Conservation (phyloP, 2,329 filamentous ascomycete genomes). For the Domatiomyces catenatus region DNA sequence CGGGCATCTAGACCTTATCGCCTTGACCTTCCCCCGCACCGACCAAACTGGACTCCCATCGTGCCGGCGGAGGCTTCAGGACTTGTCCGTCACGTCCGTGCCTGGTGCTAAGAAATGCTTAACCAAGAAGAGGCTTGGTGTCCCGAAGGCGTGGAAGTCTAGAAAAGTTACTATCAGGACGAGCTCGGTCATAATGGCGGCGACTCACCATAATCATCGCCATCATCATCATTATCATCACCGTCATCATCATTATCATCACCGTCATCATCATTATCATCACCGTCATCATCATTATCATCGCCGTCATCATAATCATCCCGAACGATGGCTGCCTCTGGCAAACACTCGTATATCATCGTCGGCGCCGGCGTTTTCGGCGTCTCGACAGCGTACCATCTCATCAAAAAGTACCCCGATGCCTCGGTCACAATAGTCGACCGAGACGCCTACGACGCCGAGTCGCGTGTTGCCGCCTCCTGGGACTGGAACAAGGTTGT, state of each 20-base stretch:
- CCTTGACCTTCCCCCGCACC: background rate
- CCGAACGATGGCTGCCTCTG: background rate
- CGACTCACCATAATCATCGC: too few species aligned
- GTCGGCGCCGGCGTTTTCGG: constrained; percentile 39
- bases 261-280: too few species aligned
- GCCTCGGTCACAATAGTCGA: constrained; percentile 33
- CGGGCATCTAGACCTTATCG: background rate
- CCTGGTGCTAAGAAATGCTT: background rate
- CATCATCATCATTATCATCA: too few species aligned
- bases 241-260: too few species aligned
- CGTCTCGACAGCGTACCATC: constrained; percentile 36
- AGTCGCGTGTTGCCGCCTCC: constrained; percentile 20
- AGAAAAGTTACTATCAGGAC: background rate
- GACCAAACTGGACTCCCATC: background rate
- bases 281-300: too few species aligned
- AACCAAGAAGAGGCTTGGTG: background rate
- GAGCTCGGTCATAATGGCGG: background rate
- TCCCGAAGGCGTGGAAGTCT: background rate
- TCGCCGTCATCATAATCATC: too few species aligned
- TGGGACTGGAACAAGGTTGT: constrained; percentile 19
- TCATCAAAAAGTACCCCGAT: constrained; percentile 35
- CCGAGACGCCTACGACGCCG: constrained; percentile 21
- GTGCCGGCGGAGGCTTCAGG: background rate
- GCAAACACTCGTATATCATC: constrained; percentile 22
- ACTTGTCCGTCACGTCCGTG: background rate